Evolutionary conservation across 257 asterid species (phyloP).

Genomic region (Apocynum venetum): DNA sequence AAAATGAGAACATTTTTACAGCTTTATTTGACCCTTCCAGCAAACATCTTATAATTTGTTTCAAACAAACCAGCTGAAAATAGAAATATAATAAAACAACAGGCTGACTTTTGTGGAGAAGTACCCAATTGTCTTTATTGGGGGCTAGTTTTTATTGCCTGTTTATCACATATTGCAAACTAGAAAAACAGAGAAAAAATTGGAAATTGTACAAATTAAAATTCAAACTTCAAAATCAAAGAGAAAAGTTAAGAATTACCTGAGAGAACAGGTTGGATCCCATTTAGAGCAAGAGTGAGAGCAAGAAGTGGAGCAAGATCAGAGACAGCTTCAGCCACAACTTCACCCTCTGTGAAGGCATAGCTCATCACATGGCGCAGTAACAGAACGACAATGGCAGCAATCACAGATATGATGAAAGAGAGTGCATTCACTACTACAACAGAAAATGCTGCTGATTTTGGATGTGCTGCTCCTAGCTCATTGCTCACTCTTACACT

Average conservation of each 20-base stretch:
- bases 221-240: too few species aligned
- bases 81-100: too few species aligned
- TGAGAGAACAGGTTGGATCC: constrained; percentile 39
- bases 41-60: too few species aligned
- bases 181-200: background rate
- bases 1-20: background rate
- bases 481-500: constrained; percentile 46
- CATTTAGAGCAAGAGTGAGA: constrained; percentile 32
- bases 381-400: constrained; percentile 19
- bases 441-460: constrained; percentile 36
- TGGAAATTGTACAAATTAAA: too few species aligned
- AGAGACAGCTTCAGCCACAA: constrained; percentile 37
- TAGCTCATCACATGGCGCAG: constrained; percentile 29
- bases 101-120: too few species aligned
- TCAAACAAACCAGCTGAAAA: too few species aligned
- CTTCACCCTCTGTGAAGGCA: constrained; percentile 37
- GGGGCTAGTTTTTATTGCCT: too few species aligned
- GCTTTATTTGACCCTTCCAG: background rate
- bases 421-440: constrained; percentile 25
- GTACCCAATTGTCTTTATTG: too few species aligned
- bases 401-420: constrained; percentile 20
- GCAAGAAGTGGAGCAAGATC: constrained; percentile 39
- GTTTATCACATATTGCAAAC: background rate
- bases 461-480: constrained; percentile 40
- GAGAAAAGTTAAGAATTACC: constrained; percentile 16